Evolutionary conservation across 208 protist genomes (phyloP), one percentile per base, ranked within the genome.

Genomic region (Angomonas desouzai): DNA sequence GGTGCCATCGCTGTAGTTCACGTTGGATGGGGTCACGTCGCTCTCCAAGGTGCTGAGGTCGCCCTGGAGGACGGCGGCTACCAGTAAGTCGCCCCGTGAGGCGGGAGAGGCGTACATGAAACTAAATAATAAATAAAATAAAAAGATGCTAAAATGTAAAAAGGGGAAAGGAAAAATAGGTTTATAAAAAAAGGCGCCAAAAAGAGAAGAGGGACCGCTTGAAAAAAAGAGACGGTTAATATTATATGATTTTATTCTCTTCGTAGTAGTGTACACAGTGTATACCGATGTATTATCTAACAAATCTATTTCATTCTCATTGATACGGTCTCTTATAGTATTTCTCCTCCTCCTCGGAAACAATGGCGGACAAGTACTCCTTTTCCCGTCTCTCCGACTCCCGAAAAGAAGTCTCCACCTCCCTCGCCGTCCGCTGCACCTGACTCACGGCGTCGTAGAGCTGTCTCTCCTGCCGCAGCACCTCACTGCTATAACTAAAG

Each of bases 1-100:
- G 48, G 79, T 68, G 10, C 70, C 73, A 55, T 91, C 84, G 10
- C 74, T 72, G 68, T 79, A 86, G 72, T 94, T 94, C 18, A 91
- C 81, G 57, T 94, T 94, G 49, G 78, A 55, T 28, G 73, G 64
- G 0, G 79, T 90, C 11, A 94, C 69, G 18, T 33, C 28, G 20
- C 72, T 62, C 40, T 79, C 68, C 27, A 85, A 64, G 48, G 69
- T 13, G 34, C 51, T 60, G 34, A 89, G 61, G 51, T 84, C 63
- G 22, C 82, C 82, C n/a, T 80, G 23, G n/a, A 83, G 65, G 18
- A 85, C 78, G 3, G 78, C 76, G 23, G 73, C 61, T 0, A 81
- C 49, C 28, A 87, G 64, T 10, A 64, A 34, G 28, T 58, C 70
- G 32, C 74, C 16, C 57, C 66, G 2, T 48, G 43, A 11, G 73